Evolutionary conservation across 2,329 filamentous ascomycete genomes (phyloP).

Genomic region (Diaporthe citriasiana): DNA sequence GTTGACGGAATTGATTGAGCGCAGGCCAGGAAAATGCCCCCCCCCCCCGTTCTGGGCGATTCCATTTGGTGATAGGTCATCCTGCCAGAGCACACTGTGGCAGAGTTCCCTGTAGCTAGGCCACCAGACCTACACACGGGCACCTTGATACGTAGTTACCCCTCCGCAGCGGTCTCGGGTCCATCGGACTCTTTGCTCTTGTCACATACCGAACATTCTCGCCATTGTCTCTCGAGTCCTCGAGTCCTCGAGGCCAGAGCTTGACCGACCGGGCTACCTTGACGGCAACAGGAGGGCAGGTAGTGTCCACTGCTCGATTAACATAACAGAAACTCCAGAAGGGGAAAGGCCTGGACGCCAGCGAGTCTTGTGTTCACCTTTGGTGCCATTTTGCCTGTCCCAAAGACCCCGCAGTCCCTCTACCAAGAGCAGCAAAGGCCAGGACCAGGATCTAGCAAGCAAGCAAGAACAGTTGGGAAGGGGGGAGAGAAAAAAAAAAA

Average conservation of each 20-base stretch:
- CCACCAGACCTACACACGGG: slow-evolving; percentile 9
- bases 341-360: slow-evolving; percentile 28
- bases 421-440: slow-evolving; percentile 1
- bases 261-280: slow-evolving; percentile 23
- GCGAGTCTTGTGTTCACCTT: slow-evolving; percentile 15
- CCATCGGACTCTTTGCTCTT: slow-evolving; percentile 6
- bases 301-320: slow-evolving; percentile 5
- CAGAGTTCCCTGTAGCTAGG: not conserved
- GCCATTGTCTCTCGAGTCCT: slow-evolving; percentile 8
- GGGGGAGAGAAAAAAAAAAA: not conserved
- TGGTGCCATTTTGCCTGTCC: slow-evolving; percentile 8
- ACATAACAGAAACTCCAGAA: slow-evolving; percentile 30
- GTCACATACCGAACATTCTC: slow-evolving; percentile 5
- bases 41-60: not conserved
- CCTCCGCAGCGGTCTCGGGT: slow-evolving; percentile 26
- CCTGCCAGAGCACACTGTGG: not conserved
- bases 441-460: slow-evolving; percentile 28
- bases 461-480: not conserved
- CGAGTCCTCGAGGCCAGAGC: slow-evolving; percentile 2
- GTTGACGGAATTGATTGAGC: slow-evolving; percentile 9
- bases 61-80: slow-evolving; percentile 17
- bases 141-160: slow-evolving; percentile 10
- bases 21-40: not conserved
- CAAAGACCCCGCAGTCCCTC: slow-evolving; percentile 22
- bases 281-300: slow-evolving; percentile 6